A percentile compares a stretch with the other conserved stretches of the same genome.
phyloP scores from a whole-genome alignment of 768 basidiomycete species.

The Calvatia gigantea region DNA sequence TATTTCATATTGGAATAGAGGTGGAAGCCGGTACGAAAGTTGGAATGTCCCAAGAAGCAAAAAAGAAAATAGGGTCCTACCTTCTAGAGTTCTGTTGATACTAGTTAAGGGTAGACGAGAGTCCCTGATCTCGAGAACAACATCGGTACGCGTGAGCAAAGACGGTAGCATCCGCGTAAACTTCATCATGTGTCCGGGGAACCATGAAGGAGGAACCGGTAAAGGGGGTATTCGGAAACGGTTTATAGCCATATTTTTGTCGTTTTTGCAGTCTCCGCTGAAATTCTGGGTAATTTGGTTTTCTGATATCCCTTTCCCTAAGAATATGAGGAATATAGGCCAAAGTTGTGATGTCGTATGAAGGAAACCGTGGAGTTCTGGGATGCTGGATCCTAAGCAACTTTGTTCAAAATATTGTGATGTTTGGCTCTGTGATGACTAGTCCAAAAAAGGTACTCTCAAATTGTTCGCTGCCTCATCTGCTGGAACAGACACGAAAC shows the following conservation, averaged over 20 bases:
- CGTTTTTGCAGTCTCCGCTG: background rate
- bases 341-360: too few species aligned
- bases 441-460: too few species aligned
- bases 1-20: background rate
- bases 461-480: too few species aligned
- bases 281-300: too few species aligned
- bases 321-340: too few species aligned
- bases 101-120: slow-evolving; percentile 90
- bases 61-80: slow-evolving; percentile 36
- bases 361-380: too few species aligned
- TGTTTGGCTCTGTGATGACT: slow-evolving; percentile 8
- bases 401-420: too few species aligned
- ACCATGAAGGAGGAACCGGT: slow-evolving; percentile 85
- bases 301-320: too few species aligned
- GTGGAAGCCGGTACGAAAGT: slow-evolving; percentile 5
- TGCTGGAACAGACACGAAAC: too few species aligned
- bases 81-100: slow-evolving; percentile 88
- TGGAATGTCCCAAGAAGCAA: slow-evolving; percentile 20
- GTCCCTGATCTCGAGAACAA: slow-evolving; percentile 94
- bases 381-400: too few species aligned
- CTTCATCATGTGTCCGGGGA: slow-evolving; percentile 92
- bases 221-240: slow-evolving; percentile 42
- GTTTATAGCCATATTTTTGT: slow-evolving; percentile 27
- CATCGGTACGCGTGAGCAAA: slow-evolving; percentile 76
- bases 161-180: slow-evolving; percentile 76